phyloP scores from a whole-genome alignment of 2,329 filamentous ascomycete species.

The Dactylonectria macrodidyma region DNA sequence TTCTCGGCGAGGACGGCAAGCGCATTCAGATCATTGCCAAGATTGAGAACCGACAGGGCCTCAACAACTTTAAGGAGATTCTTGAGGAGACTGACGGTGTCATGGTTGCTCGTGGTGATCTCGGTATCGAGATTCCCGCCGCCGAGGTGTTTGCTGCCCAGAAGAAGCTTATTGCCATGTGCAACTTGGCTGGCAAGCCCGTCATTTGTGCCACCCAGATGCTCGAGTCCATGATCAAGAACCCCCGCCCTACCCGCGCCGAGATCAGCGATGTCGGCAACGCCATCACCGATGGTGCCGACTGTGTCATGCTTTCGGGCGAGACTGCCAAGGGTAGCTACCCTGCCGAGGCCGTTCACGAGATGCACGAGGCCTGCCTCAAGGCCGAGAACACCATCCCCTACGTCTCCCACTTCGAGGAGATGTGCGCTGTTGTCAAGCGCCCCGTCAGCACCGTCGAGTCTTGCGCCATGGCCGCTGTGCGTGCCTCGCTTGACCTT shows the following conservation, averaged over 20 bases:
- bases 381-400: conserved; percentile 97
- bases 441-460: conserved; percentile 91
- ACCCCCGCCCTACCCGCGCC: conserved; percentile 96
- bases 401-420: conserved; percentile 96
- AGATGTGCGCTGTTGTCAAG: conserved; percentile 87
- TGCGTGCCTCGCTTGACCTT: conserved; percentile 94
- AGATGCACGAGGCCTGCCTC: conserved; percentile 99
- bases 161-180: conserved; percentile 99
- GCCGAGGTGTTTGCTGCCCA: conserved; percentile 99
- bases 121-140: conserved; percentile 97
- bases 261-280: conserved; percentile 99
- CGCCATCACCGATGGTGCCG: conserved; percentile 95
- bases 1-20: conserved; percentile 92
- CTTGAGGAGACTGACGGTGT: conserved; percentile 96
- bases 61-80: conserved; percentile 99
- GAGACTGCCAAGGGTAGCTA: conserved; percentile 99
- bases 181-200: conserved; percentile 98
- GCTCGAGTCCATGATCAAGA: conserved; percentile 99
- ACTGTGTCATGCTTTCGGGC: conserved; percentile 99
- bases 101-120: conserved; percentile 98
- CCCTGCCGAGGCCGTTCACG: conserved; percentile 89
- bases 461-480: conserved; percentile 97
- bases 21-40: conserved; percentile 99
- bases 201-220: conserved; percentile 99
- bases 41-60: conserved; percentile 99